Evolutionary conservation across 2,329 filamentous ascomycete genomes (phyloP), one percentile per base, ranked within the genome.

Genomic region (Ascochyta rabiei): DNA sequence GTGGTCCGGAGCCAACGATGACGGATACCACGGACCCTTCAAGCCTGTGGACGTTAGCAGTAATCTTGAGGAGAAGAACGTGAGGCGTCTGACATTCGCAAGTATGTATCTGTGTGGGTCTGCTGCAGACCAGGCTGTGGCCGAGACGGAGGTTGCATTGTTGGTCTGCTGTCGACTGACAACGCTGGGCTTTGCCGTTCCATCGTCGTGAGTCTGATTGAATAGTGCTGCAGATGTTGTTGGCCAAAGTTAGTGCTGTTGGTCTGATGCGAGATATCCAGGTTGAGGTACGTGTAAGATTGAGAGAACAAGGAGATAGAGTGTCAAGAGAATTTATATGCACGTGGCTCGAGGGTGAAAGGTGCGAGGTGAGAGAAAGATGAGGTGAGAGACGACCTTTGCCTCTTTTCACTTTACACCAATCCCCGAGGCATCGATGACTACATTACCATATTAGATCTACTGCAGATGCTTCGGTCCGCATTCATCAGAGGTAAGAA

Each of bases 11-110:
- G 28, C 59, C 57, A 9, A 65, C 41, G 2, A 46, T 30, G 19
- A 64, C 35, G 1, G 35, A 28, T 8, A 61, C 13, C 8, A 47
- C 39, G 12, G 40, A 42, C 1, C 62, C 63, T 41, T 54, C 46
- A 13, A 66, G 48, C 48, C 60, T 63, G 16, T 6, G 2, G 0
- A 30, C 15, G 28, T 53, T 6, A 53, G 38, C 3, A 24, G 21
- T 12, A 6, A 23, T 4, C 2, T 16, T 26, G 6, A n/a, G 24
- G 5, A 4, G 4, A 15, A 9, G 28, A 15, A 4, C 4, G 3
- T 8, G 1, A 13, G 23, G n/a, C 2, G 15, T 30, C 42, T 51
- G 45, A 61, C 53, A 57, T 45, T 2, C 54, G 39, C 15, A 54
- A 16, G 15, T 57, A 59, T 23, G 44, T 48, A 9, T 56, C 52